These are phyloP conservation scores for Hortiboletus rubellus DNA, from an alignment of 1,284 basidiomycete species.

Conservation along the genomic window DNA sequence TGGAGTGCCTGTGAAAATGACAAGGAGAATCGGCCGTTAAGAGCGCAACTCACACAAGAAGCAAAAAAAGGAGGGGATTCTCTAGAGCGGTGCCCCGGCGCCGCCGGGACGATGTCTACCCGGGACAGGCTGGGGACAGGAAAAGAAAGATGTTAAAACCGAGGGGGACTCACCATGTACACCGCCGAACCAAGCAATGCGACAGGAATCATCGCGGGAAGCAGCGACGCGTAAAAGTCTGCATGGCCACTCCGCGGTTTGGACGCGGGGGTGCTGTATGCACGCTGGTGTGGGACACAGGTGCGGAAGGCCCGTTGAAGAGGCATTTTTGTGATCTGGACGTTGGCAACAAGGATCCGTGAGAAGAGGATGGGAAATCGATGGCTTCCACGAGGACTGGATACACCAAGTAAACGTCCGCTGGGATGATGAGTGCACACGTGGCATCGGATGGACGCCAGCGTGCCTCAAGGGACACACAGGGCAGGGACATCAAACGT, in stretches of 20 bases:
- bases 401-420: no score
- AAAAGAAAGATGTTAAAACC: background rate
- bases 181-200: conserved; percentile 74
- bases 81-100: conserved; percentile 8
- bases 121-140: conserved; percentile 3
- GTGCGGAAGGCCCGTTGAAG: conserved; percentile 1
- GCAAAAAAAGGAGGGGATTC: conserved; percentile 8
- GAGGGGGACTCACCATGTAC: conserved; percentile 54
- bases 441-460: background rate
- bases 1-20: conserved; percentile 54
- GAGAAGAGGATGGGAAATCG: background rate
- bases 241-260: conserved; percentile 50
- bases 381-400: background rate
- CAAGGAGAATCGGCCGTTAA: conserved; percentile 20
- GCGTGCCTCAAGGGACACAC: no score
- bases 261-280: conserved; percentile 14
- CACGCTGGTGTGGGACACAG: conserved; percentile 2
- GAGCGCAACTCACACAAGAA: conserved; percentile 2
- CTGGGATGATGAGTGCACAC: background rate
- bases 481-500: background rate
- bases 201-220: conserved; percentile 76
- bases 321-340: conserved; percentile 1
- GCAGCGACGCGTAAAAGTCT: conserved; percentile 61
- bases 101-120: conserved; percentile 10
- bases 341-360: background rate